Evolutionary conservation across 1,284 basidiomycete genomes (phyloP), one percentile per base, ranked within the genome.

Genomic region (Cystobasidiaceae sp.): DNA sequence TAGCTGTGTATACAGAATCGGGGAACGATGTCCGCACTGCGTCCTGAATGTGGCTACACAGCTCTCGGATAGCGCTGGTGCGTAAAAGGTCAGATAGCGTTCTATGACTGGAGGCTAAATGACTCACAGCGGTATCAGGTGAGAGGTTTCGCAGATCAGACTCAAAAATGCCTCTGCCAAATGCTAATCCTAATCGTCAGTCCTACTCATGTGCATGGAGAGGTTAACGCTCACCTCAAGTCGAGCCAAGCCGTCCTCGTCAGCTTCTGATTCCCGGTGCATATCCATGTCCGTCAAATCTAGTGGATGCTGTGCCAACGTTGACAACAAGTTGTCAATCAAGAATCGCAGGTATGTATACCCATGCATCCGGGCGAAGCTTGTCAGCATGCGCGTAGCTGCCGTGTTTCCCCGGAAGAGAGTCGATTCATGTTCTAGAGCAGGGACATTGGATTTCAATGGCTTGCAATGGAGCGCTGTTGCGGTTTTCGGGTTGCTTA

Each of bases 371-470:
- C 82, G 85, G 1, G 89, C 89, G 71, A 93, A 93, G 1, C 86
- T 84, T 6, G 89, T 90, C 46, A 94, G 77, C 66, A 96, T 85
- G 58, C 89, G 82, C 21, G 88, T 89, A 71, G 87, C 90, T 7
- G 88, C 88, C 1, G 88, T 88, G 75, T 94, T 94, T 68, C 87
- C 82, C 52, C 92, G 82, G 79, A 94, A 94, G 5, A 96, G 78
- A 25, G 84, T 83, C 0, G 86, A 82, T 71, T 93, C 89, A 71
- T 82, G 86, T 52, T 85, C 90, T 90, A 68, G 13, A 49, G n/a
- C 21, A 39, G 28, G 15, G 4, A 39, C 2, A 11, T 25, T n/a
- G n/a, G 15, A 55, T 25, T 21, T 59, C n/a, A 30, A 7, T 39
- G 6, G 34, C 37, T 11, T 4, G 0, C 11, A 13, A 1, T 1